Evolutionary conservation across 129 eudicot genomes (phyloP), one percentile per base, ranked within the genome.

Genomic region (Tagetes patula): DNA sequence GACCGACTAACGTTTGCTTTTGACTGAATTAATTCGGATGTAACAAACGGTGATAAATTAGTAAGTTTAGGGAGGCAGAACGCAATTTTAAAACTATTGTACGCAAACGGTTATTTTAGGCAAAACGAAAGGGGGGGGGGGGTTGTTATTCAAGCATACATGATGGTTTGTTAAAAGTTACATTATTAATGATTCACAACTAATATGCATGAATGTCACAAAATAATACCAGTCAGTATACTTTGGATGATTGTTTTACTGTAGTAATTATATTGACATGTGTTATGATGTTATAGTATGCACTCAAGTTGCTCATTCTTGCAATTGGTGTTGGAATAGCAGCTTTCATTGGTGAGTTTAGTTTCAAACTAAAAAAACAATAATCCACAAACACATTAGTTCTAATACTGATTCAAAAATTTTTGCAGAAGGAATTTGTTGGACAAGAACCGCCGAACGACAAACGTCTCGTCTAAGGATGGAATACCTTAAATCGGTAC

Each of bases 361-460:
- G 43, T 70, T 38, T 9, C 37, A 61, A 30, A 45, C 6, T 42
- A 8, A 39, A 3, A 11, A n/a, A 74, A 41, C 13, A 32, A 5
- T 61, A 27, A 37, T 30, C 38, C 7, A 60, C 40, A 8, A 27
- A 60, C 61, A 5, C 30, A 31, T 40, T 65, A 47, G 3, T 30
- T 37, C 46, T 72, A 41, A 37, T 30, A 7, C 5, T 36, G 60
- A 20, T 65, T 62, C 8, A 45, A 30, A 39, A 46, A 20, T 20
- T 70, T 47, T 67, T 79, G 81, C 84, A 90, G 96, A 90, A 75
- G 96, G 96, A 14, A 13, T 90, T 48, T 90, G 96, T 62, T 90
- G 96, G 96, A 90, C 90, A 50, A 87, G 92, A 83, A 87, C 93
- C 8, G 96, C 93, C 4, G 93, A 87, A 83, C 77, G 96, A 63